Base-by-base conservation (phyloP, 1,284 basidiomycete genomes). In the Boletellus dicymbophilus region DNA sequence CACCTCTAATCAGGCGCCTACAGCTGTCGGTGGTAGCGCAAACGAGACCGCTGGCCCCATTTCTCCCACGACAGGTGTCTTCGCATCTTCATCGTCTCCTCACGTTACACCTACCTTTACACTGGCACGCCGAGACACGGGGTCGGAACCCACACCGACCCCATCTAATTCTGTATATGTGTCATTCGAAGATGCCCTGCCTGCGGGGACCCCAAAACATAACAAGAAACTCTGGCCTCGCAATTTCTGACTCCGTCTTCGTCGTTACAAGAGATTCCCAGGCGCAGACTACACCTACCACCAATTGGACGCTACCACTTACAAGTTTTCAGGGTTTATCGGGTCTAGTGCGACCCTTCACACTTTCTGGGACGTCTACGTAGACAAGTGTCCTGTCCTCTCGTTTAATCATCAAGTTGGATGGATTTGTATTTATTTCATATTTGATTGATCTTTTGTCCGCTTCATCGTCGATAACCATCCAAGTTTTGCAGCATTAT, bases 11-110 rank as follows among this genome's bases (percentile, higher is more conserved):
- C 70, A 74, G 34, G 69, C 65, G 6, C 88, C 88, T 3, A 81
- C 70, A 10, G 80, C 80, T 6, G 66, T 91, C 44, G 89, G 88
- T 30, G 88, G 88, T 15, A 78, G 76, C 47, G 85, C 79, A n/a
- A 69, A 78, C 48, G 76, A 87, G 56, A 65, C 68, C 7, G 37
- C 59, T 37, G 48, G 55, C 7, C n/a, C 59, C 18, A 51, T 33
- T 11, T 28, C 61, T 6, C 22, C 58, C 16, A 48, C 62, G 23
- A 42, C 44, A 21, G 39, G 22, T 11, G 34, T 22, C 18, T 36
- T 22, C 22, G 28, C 37, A 1, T 45, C 55, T 43, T 59, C 62
- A 13, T 60, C 65, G 23, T 65, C 68, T 30, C 52, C 51, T 30
- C 48, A 54, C 45, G 72, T 71, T 38, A 61, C 62, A 3, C 80